phyloP scores from a whole-genome alignment of 805 yeast genomes.

The Tetrapisispora iriomotensis region DNA sequence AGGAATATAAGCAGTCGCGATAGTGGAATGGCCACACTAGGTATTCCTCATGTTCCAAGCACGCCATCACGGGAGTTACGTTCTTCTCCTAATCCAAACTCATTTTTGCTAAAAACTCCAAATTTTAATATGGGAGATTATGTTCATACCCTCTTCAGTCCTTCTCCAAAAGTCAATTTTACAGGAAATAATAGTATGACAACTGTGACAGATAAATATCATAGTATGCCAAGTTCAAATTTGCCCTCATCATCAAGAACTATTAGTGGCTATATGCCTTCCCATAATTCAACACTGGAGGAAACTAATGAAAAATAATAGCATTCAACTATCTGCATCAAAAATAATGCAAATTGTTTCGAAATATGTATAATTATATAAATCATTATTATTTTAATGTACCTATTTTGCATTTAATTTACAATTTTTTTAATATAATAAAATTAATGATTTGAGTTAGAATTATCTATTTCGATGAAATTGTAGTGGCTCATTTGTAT shows the following conservation, averaged over 20 bases:
- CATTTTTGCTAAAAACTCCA: constrained; percentile 21
- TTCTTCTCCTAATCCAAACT: constrained; percentile 4
- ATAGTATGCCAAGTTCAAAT: neutral
- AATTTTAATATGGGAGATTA: constrained; percentile 31
- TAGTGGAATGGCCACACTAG: neutral
- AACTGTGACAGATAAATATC: neutral
- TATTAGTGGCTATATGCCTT: neutral
- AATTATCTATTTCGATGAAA: too few species aligned
- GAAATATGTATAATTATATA: neutral
- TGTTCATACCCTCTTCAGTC: constrained; percentile 29
- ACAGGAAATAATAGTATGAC: neutral
- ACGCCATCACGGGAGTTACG: constrained; percentile 25
- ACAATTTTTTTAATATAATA: too few species aligned
- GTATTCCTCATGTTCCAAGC: constrained; percentile 13
- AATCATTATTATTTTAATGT: neutral
- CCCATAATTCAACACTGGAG: neutral
- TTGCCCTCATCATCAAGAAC: neutral
- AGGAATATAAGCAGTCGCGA: constrained; percentile 1
- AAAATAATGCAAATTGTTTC: neutral
- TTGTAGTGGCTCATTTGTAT: too few species aligned
- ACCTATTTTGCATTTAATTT: neutral
- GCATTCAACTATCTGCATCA: neutral
- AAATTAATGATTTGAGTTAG: too few species aligned
- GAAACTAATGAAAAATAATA: neutral
- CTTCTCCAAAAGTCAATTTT: constrained; percentile 24